phyloP scores from a whole-genome alignment of 2,329 filamentous ascomycete genomes.

The Magnaporthiopsis rhizophila region DNA sequence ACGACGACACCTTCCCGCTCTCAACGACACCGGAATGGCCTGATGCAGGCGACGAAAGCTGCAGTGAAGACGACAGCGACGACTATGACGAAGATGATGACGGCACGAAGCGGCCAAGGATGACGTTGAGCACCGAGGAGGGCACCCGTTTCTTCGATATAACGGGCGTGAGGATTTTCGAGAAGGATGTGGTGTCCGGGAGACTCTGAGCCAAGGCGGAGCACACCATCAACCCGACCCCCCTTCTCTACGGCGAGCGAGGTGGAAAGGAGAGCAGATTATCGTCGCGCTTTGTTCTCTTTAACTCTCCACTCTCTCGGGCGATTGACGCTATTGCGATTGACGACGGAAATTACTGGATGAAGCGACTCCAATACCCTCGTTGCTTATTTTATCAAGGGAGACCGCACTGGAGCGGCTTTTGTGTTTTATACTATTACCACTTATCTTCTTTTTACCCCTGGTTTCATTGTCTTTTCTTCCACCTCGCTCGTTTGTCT shows the following conservation, averaged over 20 bases:
- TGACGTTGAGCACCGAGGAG: conserved; percentile 31
- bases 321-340: neutral
- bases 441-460: neutral
- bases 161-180: conserved; percentile 45
- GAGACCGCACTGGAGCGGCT: neutral
- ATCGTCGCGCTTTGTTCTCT: neutral
- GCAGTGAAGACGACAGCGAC: conserved; percentile 21
- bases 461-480: neutral
- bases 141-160: conserved; percentile 35
- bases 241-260: neutral
- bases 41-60: conserved; percentile 20
- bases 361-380: neutral
- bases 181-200: conserved; percentile 44
- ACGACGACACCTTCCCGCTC: conserved; percentile 17
- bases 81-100: conserved; percentile 27
- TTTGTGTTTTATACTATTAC: neutral
- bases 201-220: conserved; percentile 24
- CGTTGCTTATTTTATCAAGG: neutral
- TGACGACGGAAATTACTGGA: neutral
- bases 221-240: neutral
- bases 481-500: neutral
- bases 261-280: neutral
- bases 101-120: conserved; percentile 11
- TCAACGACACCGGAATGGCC: conserved; percentile 18
- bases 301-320: neutral